Percentiles rank a stretch among this genome's conserved stretches.
These are phyloP conservation scores for Penicillium samsonianum DNA, from an alignment of 495 filamentous ascomycete genomes.

Conservation along the genomic window DNA sequence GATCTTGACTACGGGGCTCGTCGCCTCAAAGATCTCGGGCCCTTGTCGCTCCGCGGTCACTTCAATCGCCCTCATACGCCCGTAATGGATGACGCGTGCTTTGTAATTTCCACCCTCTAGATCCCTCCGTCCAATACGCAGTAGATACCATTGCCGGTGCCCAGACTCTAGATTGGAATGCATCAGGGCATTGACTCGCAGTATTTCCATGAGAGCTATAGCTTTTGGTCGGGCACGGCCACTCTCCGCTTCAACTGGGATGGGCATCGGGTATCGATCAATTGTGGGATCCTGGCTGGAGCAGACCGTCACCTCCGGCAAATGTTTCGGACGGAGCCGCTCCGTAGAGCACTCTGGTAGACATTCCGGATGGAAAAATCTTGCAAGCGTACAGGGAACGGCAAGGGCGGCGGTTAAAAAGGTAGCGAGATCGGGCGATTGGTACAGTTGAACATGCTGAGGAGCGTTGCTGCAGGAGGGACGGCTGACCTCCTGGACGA, in stretches of 20 bases:
- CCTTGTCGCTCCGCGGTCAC: neutral
- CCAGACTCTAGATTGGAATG: neutral
- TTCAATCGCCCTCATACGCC: neutral
- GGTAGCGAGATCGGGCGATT: neutral
- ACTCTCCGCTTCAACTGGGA: neutral
- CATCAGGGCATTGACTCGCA: neutral
- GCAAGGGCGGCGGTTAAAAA: neutral
- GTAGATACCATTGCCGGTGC: neutral
- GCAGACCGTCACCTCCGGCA: neutral
- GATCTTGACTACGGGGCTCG: neutral
- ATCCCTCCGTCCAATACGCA: neutral
- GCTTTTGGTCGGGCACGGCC: neutral
- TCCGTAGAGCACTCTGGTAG: neutral
- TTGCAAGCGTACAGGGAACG: neutral
- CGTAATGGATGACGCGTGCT: neutral
- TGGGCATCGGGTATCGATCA: neutral
- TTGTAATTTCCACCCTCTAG: neutral
- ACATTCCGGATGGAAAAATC: neutral
- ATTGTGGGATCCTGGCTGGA: neutral
- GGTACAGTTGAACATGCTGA: neutral
- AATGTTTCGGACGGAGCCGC: neutral
- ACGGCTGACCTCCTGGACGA: neutral
- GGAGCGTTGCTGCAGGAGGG: neutral
- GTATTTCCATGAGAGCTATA: neutral
- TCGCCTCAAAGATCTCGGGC: neutral